Evolutionary conservation across 106 monocot genomes (phyloP).

Genomic region (Narthecium ossifragum): DNA sequence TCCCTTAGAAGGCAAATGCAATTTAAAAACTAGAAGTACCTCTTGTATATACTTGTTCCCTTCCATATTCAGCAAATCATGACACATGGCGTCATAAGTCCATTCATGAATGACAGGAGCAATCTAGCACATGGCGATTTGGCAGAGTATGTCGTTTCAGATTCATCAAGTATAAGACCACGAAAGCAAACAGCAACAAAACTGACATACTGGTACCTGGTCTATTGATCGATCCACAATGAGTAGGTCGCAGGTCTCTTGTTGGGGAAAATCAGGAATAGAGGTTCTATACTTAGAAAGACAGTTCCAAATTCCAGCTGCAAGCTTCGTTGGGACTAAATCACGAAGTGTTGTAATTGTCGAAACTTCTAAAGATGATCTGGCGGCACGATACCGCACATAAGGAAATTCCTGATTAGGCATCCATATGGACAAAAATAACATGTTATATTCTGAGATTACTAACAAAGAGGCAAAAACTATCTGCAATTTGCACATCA

Average conservation of each 20-base stretch:
- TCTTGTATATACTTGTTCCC: slow-evolving; percentile 95
- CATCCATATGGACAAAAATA: not conserved
- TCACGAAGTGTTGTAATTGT: slow-evolving; percentile 84
- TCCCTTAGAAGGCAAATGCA: not conserved
- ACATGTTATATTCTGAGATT: not conserved
- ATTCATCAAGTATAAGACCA: too few relatives aligned
- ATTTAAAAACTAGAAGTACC: slow-evolving; percentile 27
- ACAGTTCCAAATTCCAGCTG: slow-evolving; percentile 83
- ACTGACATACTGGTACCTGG: slow-evolving; percentile 43
- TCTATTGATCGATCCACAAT: slow-evolving; percentile 91
- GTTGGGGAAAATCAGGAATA: slow-evolving; percentile 77
- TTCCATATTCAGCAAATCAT: slow-evolving; percentile 89
- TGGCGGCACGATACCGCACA: slow-evolving; percentile 91
- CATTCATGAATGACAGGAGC: slow-evolving; percentile 97
- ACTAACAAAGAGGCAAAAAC: not conserved
- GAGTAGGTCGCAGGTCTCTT: slow-evolving; percentile 91
- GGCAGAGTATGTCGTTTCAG: too few relatives aligned
- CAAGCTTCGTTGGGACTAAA: slow-evolving; percentile 91
- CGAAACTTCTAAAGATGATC: slow-evolving; percentile 69
- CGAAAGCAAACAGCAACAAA: not conserved
- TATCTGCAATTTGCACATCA: not conserved
- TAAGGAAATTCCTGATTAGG: slow-evolving; percentile 82
- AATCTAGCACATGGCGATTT: too few relatives aligned
- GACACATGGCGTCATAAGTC: slow-evolving; percentile 99
- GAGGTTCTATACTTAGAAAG: slow-evolving; percentile 59